Base-by-base conservation (phyloP, 306 rosid genomes). In the Vicia villosa region DNA sequence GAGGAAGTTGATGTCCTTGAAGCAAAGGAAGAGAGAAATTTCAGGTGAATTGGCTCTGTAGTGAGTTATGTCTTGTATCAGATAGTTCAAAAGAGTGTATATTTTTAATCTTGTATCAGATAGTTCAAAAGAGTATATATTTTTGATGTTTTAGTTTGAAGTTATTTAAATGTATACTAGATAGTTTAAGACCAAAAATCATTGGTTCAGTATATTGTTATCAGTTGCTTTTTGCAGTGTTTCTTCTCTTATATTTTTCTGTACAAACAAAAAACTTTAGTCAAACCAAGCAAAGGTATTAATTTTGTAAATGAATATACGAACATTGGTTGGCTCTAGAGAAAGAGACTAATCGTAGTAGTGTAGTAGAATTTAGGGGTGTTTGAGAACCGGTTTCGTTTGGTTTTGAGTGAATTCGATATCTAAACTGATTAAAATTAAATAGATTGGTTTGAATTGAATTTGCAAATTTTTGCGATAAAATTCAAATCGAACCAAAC, bases 1-100 rank as follows among this genome's bases (percentile, higher is more conserved):
- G 97, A 88, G 82, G 97, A 94, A 78, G 97, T 88, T 5, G 97
- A 91, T 83, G 95, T 91, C 61, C 97, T 94, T 72, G 91, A 88
- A 88, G 92, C 99, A 57, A 87, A 87, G 80, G 96, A 87, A 88
- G 96, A 89, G 83, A 88, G 96, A 82, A 77, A 57, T 76, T 78
- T 83, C 65, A 86, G 88, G 64, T 84, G 81, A 81, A 58, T 43
- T 78, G 34, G 22, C 51, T 20, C 45, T 8, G 3, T 36, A 52
- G 12, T 62, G 49, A 54, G 52, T 37, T 76, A 19, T 24, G n/a
- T 45, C 63, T 63, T 34, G 54, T 37, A 19, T 37, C 26, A 43
- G 58, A 22, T 41, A 19, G 50, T 20, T 38, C 30, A 40, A 41
- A 38, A 11, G 51, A 10, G 32, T 22, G 68, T 61, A 19, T 61